These are phyloP conservation scores for Candida neerlandica DNA, from an alignment of 1,139 yeast genomes.

Conservation along the genomic window DNA sequence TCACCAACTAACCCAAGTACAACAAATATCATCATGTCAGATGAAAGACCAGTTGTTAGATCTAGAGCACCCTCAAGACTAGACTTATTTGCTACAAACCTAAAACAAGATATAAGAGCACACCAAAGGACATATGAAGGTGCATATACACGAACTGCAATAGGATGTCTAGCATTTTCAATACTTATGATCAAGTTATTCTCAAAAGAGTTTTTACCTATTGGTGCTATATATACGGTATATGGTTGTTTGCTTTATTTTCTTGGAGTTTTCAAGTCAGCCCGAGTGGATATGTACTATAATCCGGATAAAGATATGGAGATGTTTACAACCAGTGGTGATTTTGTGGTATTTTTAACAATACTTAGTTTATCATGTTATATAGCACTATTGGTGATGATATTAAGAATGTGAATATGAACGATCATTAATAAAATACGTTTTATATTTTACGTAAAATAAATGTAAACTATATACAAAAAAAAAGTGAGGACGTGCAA, in stretches of 20 bases:
- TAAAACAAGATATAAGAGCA: conserved; percentile 56
- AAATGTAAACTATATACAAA: conserved; percentile 5
- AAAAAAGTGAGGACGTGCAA: too few species aligned
- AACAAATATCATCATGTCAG: neutral
- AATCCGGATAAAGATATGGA: conserved; percentile 41
- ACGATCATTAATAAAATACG: neutral
- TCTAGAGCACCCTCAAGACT: conserved; percentile 37
- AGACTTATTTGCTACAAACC: conserved; percentile 36
- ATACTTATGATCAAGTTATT: conserved; percentile 54
- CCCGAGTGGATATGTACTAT: conserved; percentile 49
- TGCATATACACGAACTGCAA: conserved; percentile 57
- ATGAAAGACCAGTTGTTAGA: conserved; percentile 12
- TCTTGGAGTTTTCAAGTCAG: conserved; percentile 49
- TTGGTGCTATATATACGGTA: conserved; percentile 55
- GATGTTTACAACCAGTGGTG: conserved; percentile 53
- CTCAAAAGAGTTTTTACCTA: conserved; percentile 52
- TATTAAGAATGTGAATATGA: conserved; percentile 34
- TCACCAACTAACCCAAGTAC: neutral
- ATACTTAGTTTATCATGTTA: conserved; percentile 50
- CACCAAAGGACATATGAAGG: conserved; percentile 67
- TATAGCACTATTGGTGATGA: conserved; percentile 43
- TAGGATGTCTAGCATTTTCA: conserved; percentile 49
- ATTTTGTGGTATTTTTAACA: conserved; percentile 47
- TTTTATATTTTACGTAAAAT: neutral
- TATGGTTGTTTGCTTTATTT: conserved; percentile 53